phyloP scores from a whole-genome alignment of 2,329 filamentous ascomycete species.

The Arthrobotrys iridis region DNA sequence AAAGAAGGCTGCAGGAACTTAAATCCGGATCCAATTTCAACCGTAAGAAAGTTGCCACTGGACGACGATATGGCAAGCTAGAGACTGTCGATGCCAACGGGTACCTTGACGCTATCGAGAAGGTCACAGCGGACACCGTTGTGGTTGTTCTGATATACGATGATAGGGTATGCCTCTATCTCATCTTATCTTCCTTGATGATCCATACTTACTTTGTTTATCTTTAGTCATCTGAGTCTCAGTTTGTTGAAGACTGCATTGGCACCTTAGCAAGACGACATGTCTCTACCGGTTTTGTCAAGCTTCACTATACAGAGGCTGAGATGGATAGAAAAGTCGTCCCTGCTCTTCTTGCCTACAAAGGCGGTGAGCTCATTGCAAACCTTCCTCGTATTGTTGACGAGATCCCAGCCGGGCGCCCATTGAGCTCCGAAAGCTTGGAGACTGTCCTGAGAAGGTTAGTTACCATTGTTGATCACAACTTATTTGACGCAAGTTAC shows the following conservation, averaged over 20 bases:
- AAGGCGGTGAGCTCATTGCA: conserved; percentile 87
- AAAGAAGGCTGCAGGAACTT: conserved; percentile 80
- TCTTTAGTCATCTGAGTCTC: conserved; percentile 77
- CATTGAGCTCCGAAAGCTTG: conserved; percentile 66
- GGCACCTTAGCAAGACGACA: conserved; percentile 77
- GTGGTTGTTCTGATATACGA: conserved; percentile 96
- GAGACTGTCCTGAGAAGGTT: conserved; percentile 70
- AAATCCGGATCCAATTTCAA: conserved; percentile 71
- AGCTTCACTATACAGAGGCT: conserved; percentile 88
- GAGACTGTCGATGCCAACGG: conserved; percentile 87
- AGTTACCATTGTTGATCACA: conserved; percentile 56
- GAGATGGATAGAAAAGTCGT: conserved; percentile 91
- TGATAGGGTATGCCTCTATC: conserved; percentile 72
- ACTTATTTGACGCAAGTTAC: background rate
- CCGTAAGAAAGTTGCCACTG: conserved; percentile 78
- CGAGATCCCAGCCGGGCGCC: conserved; percentile 76
- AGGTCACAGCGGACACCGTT: conserved; percentile 79
- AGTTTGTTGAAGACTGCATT: conserved; percentile 81
- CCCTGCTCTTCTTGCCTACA: conserved; percentile 88
- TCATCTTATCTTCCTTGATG: conserved; percentile 51
- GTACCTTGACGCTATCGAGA: conserved; percentile 96
- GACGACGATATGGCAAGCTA: conserved; percentile 79
- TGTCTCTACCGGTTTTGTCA: conserved; percentile 82
- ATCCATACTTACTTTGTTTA: conserved; percentile 56
- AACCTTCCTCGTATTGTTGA: conserved; percentile 87